Conservation (phyloP, 1,139 yeast genomes). For the Arxiozyma bovina region DNA sequence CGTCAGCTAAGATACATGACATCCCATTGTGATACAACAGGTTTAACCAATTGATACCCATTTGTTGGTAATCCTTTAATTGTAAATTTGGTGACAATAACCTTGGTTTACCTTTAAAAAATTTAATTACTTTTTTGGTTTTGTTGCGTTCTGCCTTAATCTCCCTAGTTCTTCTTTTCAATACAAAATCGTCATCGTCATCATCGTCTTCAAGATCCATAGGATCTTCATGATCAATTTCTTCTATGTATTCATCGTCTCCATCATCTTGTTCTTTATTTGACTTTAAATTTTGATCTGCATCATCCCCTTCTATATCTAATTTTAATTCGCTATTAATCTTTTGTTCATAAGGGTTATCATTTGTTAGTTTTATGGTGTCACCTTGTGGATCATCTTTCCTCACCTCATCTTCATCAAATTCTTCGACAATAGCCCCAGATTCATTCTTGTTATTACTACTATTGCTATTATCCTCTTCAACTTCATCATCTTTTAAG, state of each 20-base stretch:
- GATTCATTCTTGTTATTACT: slow-evolving; percentile 13
- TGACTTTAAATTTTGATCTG: slow-evolving; percentile 31
- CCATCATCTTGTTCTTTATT: slow-evolving; percentile 12
- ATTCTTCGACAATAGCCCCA: slow-evolving; percentile 29
- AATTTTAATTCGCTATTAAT: slow-evolving; percentile 21
- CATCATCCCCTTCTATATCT: slow-evolving; percentile 37
- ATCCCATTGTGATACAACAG: slow-evolving; percentile 66
- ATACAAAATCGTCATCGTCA: slow-evolving; percentile 28
- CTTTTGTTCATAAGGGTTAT: slow-evolving; percentile 38
- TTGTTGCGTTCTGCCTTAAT: slow-evolving; percentile 26
- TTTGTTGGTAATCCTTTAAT: slow-evolving; percentile 84
- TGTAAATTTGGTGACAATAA: slow-evolving; percentile 54
- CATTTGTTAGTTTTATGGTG: slow-evolving; percentile 30
- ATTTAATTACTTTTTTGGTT: slow-evolving; percentile 33
- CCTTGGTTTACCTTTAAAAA: slow-evolving; percentile 64
- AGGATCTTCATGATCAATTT: slow-evolving; percentile 19
- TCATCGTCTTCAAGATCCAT: slow-evolving; percentile 29
- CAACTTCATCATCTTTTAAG: slow-evolving; percentile 27
- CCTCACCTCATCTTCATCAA: slow-evolving; percentile 18
- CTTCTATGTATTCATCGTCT: slow-evolving; percentile 15
- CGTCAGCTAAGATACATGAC: slow-evolving; percentile 94
- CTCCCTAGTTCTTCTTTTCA: slow-evolving; percentile 18
- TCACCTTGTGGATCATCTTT: not conserved
- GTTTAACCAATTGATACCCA: slow-evolving; percentile 90
- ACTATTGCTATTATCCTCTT: slow-evolving; percentile 13